Base-by-base conservation (phyloP, 1,139 yeast species). In the Pichia sp. region DNA sequence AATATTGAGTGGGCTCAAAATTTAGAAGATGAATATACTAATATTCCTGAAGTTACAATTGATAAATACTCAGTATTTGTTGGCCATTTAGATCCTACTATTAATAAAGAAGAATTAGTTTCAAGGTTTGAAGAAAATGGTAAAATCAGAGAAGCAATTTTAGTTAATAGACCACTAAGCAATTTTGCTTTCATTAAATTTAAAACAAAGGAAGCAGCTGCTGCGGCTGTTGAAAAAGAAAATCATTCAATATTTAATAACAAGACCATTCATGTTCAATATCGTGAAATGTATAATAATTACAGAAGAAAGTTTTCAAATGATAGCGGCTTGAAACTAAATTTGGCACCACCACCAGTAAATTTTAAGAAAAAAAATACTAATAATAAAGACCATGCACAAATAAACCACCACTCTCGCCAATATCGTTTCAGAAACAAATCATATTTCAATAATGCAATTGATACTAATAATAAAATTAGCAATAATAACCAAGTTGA, bases 1-100 rank as follows among this genome's bases (percentile, higher is more conserved):
- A 65, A 67, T 34, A 85, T 82, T 35, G 87, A 83, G 55, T 87
- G 96, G 96, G 87, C 94, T 0, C 90, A 85, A 64, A 87, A 87
- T 59, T 71, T 85, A 39, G 86, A 79, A 43, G 70, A 69, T 32
- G 64, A 53, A 43, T 57, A 50, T 43, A 59, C 57, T 39, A 56
- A 62, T 25, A 56, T 59, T 11, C 57, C 66, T 24, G 57, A 62
- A 49, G 65, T 69, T 12, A 63, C 71, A 28, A 80, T 85, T 58
- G 96, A 87, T 58, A 81, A 76, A 58, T 73, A 66, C 56, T 80
- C 95, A 2, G 71, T 89, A 11, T 87, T 82, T 64, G 78, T 87
- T 40, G 94, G 95, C 35, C 92, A 84, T 57, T 68, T 87, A 41
- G 76, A 71, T 52, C 65, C 70, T 5, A 61, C 66, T 16, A 78